Evolutionary conservation across 2,329 filamentous ascomycete species (phyloP), one percentile per base, ranked within the genome.

Genomic region (Paraphaeosphaeria minitans): DNA sequence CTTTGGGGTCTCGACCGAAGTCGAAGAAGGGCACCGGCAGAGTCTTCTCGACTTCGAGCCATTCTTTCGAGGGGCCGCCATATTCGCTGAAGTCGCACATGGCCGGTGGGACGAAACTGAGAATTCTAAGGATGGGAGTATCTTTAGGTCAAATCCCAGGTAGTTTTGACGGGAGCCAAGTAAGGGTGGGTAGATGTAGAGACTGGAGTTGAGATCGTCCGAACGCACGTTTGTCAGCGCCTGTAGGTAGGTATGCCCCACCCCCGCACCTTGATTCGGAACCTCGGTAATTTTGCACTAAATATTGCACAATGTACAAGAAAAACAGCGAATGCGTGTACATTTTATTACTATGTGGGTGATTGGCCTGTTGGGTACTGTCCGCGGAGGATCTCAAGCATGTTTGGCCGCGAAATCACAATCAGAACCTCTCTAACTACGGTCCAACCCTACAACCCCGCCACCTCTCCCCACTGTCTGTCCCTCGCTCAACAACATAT

Each of bases 351-450:
- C 1, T 22, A 21, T 10, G 21, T 13, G 8, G 1, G 19, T 43
- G n/a, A 43, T 21, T 10, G 19, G n/a, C 21, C 16, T 43, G 19
- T 9, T 14, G 13, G 12, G n/a, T n/a, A 46, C n/a, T 27, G 24
- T 27, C 24, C 24, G 24, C 24, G 24, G 24, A 6, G 82, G 0
- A 82, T 90, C 31, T 87, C 87, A 0, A 82, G 77, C 3, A 89
- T 89, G 87, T 61, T 64, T 24, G 79, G 78, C 56, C 87, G 88
- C 55, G 78, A 82, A 37, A 66, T 57, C 67, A 75, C 54, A 16
- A 72, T 68, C 63, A 77, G 79, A 55, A n/a, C n/a, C n/a, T n/a
- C n/a, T 27, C 24, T 12, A 46, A 27, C 21, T 8, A 24, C 21
- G 1, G 9, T 6, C 6, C 43, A 27, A 22, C n/a, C 29, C 9